A percentile compares a stretch with the other conserved stretches of the same genome.
phyloP scores from a whole-genome alignment of 768 basidiomycete species.

The Tylopilus sp. region DNA sequence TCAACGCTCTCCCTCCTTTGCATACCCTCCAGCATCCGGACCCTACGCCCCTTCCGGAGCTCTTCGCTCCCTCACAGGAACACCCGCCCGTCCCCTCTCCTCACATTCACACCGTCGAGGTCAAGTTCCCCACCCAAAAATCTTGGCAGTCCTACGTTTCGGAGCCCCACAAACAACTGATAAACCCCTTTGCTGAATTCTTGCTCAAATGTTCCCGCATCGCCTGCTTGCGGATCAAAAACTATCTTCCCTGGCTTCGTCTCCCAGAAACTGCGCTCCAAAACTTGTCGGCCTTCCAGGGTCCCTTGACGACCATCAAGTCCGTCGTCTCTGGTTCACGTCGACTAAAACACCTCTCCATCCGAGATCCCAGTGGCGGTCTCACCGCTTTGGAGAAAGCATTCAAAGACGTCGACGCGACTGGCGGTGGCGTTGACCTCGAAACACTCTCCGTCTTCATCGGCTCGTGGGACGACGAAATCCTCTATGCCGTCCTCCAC shows the following conservation, averaged over 20 bases:
- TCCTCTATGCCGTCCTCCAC: constrained; percentile 39
- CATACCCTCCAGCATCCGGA: constrained; percentile 7
- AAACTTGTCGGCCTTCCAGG: constrained; percentile 19
- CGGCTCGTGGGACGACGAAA: constrained; percentile 46
- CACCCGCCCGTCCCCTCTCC: constrained; percentile 21
- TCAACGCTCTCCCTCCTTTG: constrained; percentile 2
- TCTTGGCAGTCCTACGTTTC: constrained; percentile 27
- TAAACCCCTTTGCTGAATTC: constrained; percentile 26
- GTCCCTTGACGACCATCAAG: constrained; percentile 27
- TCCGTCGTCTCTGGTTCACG: constrained; percentile 21
- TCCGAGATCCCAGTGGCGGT: constrained; percentile 23
- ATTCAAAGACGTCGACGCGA: constrained; percentile 25
- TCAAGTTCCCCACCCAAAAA: constrained; percentile 30
- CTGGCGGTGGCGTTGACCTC: constrained; percentile 18
- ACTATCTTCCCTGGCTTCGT: constrained; percentile 26
- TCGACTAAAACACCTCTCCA: constrained; percentile 19
- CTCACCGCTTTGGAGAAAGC: constrained; percentile 23
- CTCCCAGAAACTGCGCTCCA: constrained; percentile 20
- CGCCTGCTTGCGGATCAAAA: constrained; percentile 21
- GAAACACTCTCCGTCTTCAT: constrained; percentile 34
- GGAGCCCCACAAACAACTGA: constrained; percentile 27
- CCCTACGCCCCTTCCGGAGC: not conserved
- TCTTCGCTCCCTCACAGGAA: constrained; percentile 3
- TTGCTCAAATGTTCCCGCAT: constrained; percentile 23
- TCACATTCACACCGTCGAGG: constrained; percentile 28